These are phyloP conservation scores for Aspergillus fumigatus DNA, from an alignment of 2,329 filamentous ascomycete species.

Conservation along the genomic window DNA sequence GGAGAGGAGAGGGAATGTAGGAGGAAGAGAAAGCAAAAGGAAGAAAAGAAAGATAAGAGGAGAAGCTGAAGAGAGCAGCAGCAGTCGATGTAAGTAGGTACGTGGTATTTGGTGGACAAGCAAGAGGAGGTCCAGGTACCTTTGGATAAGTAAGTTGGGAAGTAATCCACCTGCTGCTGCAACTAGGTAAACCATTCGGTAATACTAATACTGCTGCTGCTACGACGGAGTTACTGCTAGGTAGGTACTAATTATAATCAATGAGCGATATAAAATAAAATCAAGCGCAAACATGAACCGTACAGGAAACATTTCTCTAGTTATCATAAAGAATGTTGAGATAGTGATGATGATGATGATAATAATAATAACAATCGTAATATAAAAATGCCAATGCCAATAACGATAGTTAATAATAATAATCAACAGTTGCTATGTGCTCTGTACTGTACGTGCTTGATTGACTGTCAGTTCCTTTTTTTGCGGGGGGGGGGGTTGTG, in stretches of 20 bases:
- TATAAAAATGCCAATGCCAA: too few relatives aligned
- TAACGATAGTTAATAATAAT: not conserved
- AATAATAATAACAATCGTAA: not conserved
- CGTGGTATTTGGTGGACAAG: conserved; percentile 12
- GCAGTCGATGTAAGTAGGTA: not conserved
- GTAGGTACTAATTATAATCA: too few relatives aligned
- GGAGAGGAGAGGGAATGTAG: conserved; percentile 9
- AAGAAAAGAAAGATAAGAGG: conserved; percentile 15
- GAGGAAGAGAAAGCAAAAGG: conserved; percentile 9
- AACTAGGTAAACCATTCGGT: not conserved
- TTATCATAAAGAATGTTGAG: not conserved
- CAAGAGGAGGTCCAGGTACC: conserved; percentile 19
- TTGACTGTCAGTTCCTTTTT: not conserved
- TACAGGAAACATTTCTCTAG: not conserved
- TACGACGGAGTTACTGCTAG: too few relatives aligned
- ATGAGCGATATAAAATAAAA: not conserved
- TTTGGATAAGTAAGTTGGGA: not conserved
- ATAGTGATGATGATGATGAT: too few relatives aligned
- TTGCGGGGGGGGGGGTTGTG: not conserved
- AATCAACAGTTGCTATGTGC: not conserved
- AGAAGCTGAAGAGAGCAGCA: conserved; percentile 19
- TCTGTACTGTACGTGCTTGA: not conserved
- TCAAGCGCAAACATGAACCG: not conserved
- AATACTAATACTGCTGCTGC: not conserved
- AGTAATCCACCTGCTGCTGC: not conserved